Conservation (phyloP, 192 early-diverging fungal species). For the Podila epigama region DNA sequence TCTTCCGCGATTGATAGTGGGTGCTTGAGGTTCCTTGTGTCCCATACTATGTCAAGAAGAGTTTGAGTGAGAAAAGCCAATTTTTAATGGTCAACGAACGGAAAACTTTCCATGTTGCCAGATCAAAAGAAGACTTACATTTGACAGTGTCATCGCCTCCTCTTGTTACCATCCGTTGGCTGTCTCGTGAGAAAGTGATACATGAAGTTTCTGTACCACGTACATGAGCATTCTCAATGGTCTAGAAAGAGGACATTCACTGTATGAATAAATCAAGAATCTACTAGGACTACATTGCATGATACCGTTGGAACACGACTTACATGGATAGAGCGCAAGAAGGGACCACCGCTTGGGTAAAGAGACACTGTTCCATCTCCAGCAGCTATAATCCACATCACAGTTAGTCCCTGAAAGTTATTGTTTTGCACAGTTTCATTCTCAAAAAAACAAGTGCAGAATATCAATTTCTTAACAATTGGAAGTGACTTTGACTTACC, state of each 20-base stretch:
- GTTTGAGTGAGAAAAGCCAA: not conserved
- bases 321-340: slow-evolving; percentile 70
- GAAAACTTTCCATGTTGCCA: not conserved
- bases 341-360: slow-evolving; percentile 75
- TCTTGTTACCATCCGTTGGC: slow-evolving; percentile 73
- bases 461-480: not conserved
- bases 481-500: slow-evolving; percentile 39
- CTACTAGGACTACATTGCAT: too few species aligned
- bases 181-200: slow-evolving; percentile 72
- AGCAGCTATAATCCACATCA: slow-evolving; percentile 50
- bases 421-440: too few species aligned
- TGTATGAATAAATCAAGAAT: not conserved
- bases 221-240: slow-evolving; percentile 74
- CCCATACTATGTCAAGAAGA: slow-evolving; percentile 74
- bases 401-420: not conserved
- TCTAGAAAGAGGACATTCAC: slow-evolving; percentile 23
- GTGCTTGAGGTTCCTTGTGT: slow-evolving; percentile 75
- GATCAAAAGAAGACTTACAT: slow-evolving; percentile 32
- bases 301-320: not conserved
- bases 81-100: not conserved
- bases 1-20: slow-evolving; percentile 64
- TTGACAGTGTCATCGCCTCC: slow-evolving; percentile 89
- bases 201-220: slow-evolving; percentile 72
- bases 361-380: slow-evolving; percentile 80
- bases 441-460: slow-evolving; percentile 10